Base-by-base conservation (phyloP, 2,329 filamentous ascomycete genomes). In the Pseudogymnoascus sp. region DNA sequence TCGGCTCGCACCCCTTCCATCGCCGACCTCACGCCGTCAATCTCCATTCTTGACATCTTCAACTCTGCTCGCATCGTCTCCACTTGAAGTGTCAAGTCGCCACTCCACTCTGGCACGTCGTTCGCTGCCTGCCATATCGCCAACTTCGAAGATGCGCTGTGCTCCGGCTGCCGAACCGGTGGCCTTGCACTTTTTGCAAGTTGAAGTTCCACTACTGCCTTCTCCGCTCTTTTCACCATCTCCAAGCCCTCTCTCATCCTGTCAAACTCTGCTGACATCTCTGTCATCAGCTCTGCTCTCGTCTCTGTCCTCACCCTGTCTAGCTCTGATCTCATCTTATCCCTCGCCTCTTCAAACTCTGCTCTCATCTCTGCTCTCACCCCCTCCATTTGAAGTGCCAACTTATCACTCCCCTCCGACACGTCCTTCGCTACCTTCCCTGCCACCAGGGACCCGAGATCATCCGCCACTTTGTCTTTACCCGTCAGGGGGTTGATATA, bases 331-430 rank as follows among this genome's bases (percentile, higher is more conserved):
- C 41, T 47, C 41, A 47, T 28, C 41, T 47, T 47, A 5, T 47
- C 12, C 41, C 22, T 47, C 20, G 82, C 80, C 62, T 86, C 76
- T 28, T 86, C 86, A 58, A 89, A 73, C 67, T 80, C 85, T 58
- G 86, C 83, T 69, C 83, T 83, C 85, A 89, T 87, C 28, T 78
- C 80, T 72, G 84, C 86, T 38, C 86, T 89, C 15, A 77, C 77
- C 66, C 85, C 81, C 22, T 28, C 22, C 41, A 47, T 47, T 28
- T 28, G 14, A n/a, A 47, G 20, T 47, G 7, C 41, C 41, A 28
- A 47, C 20, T 25, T 14, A 47, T 6, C 41, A 47, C 14, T 9
- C 22, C 22, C 12, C 22, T n/a, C 41, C 20, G 20, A 47, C 41
- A 8, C 41, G 6, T 25, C 20, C 6, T 25, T 25, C 20, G 39